Evolutionary conservation across 805 yeast species (phyloP), one percentile per base, ranked within the genome.

Genomic region (Candida fluviatilis): DNA sequence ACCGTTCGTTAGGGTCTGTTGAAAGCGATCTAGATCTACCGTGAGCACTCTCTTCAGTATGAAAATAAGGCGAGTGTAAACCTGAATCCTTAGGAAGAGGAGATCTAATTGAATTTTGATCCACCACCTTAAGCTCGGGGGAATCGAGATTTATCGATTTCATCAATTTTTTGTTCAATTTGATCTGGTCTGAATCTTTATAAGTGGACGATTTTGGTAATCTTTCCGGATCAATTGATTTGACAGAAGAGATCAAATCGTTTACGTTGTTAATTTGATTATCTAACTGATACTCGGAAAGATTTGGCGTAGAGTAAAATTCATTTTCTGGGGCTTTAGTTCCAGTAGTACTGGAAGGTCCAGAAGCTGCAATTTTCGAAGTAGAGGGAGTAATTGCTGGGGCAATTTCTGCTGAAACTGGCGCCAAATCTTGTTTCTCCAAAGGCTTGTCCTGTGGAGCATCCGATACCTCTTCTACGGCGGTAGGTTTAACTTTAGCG

Each of bases 271-370:
- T 47, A 48, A 69, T 67, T 36, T 64, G 63, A 46, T 69, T 50
- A 17, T 60, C 65, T 39, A 69, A 53, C 50, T 69, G 74, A 46
- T 63, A 69, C 47, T 69, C 73, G 1, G 72, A 66, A 29, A 69
- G 52, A 47, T 69, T 69, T 15, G 74, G 74, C 13, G 68, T 63
- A 7, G 72, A 65, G 48, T 60, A 68, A 38, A 52, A 55, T 14
- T 40, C 38, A 30, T 12, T 21, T 8, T 8, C n/a, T 12, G 29
- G 13, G 5, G 27, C 5, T 5, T 14, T 14, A 5, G 28, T 16
- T 7, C n/a, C 12, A 5, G 33, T 30, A 5, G 5, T 7, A 10
- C 4, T 14, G 8, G 17, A 6, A 6, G 19, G 12, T 5, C 6
- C 27, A 27, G 31, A 18, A 11, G 34, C 35, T n/a, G 32, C n/a